These are phyloP conservation scores for Stereocaulon alpinum DNA, from an alignment of 495 filamentous ascomycete genomes.

Conservation along the genomic window DNA sequence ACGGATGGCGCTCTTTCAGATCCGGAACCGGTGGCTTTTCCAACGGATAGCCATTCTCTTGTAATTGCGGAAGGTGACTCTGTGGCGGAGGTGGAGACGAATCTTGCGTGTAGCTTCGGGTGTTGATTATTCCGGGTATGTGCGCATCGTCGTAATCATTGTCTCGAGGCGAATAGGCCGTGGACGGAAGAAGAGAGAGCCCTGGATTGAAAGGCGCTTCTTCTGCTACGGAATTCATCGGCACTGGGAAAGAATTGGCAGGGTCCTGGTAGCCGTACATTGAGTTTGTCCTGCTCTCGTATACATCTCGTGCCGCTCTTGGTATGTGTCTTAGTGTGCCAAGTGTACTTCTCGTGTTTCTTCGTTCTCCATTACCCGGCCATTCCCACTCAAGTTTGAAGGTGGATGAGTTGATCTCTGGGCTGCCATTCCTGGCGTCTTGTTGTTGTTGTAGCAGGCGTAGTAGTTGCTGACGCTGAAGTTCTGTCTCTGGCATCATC, in stretches of 20 bases:
- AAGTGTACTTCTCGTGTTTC: slow-evolving; percentile 13
- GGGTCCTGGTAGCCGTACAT: not conserved
- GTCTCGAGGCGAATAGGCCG: slow-evolving; percentile 2
- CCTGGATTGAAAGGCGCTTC: not conserved
- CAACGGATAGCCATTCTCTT: slow-evolving; percentile 18
- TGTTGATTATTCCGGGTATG: slow-evolving; percentile 12
- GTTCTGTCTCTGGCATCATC: slow-evolving; percentile 22
- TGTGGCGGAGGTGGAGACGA: not conserved
- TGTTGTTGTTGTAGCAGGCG: slow-evolving; percentile 20
- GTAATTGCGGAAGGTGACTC: slow-evolving; percentile 3
- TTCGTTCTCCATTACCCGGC: slow-evolving; percentile 9
- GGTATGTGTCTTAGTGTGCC: slow-evolving; percentile 10
- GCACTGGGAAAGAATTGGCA: slow-evolving; percentile 1
- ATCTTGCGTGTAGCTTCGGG: slow-evolving; percentile 1
- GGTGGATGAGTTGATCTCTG: slow-evolving; percentile 14
- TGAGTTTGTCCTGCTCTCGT: slow-evolving; percentile 4
- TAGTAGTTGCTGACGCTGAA: slow-evolving; percentile 21
- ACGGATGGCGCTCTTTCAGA: not conserved
- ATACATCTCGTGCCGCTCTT: not conserved
- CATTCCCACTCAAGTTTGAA: slow-evolving; percentile 17
- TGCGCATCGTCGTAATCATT: slow-evolving; percentile 6
- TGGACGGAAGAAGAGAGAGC: not conserved
- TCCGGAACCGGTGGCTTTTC: slow-evolving; percentile 14
- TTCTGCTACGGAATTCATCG: slow-evolving; percentile 4
- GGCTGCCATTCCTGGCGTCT: slow-evolving; percentile 6